A percentile compares a stretch with the other conserved stretches of the same genome.
These are phyloP conservation scores for Penicillium crustosum DNA, from an alignment of 2,329 filamentous ascomycete species.

Conservation along the genomic window DNA sequence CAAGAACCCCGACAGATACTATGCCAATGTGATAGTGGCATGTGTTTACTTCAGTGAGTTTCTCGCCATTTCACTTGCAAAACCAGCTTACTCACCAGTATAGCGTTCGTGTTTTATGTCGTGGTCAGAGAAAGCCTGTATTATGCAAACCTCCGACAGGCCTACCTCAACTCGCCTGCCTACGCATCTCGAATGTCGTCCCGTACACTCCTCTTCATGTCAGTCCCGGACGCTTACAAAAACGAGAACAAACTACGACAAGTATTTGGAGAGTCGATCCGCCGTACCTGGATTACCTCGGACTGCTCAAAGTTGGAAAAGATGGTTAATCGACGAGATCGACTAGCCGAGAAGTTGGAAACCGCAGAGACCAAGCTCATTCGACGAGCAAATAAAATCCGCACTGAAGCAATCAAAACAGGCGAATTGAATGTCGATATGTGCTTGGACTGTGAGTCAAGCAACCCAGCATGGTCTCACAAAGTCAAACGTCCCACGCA, in stretches of 20 bases:
- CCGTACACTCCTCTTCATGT: conserved; percentile 82
- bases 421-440: conserved; percentile 23
- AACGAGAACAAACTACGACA: conserved; percentile 71
- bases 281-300: conserved; percentile 77
- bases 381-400: conserved; percentile 69
- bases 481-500: conserved; percentile 68
- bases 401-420: conserved; percentile 58
- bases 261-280: conserved; percentile 79
- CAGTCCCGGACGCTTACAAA: conserved; percentile 75
- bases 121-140: conserved; percentile 85
- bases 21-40: conserved; percentile 73
- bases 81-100: conserved; percentile 8
- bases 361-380: conserved; percentile 84
- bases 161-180: conserved; percentile 80
- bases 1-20: conserved; percentile 62
- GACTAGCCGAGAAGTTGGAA: conserved; percentile 75
- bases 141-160: conserved; percentile 87
- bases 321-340: conserved; percentile 75
- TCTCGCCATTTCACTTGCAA: neutral
- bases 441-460: conserved; percentile 32
- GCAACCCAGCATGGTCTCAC: conserved; percentile 29
- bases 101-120: conserved; percentile 77
- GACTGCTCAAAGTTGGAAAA: conserved; percentile 75
- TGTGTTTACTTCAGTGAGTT: conserved; percentile 71
- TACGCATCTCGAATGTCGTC: conserved; percentile 85